Percentiles rank a stretch among this genome's conserved stretches.
These are phyloP conservation scores for Protomyces inundatus DNA, from an alignment of 1,139 yeast species.

Conservation along the genomic window DNA sequence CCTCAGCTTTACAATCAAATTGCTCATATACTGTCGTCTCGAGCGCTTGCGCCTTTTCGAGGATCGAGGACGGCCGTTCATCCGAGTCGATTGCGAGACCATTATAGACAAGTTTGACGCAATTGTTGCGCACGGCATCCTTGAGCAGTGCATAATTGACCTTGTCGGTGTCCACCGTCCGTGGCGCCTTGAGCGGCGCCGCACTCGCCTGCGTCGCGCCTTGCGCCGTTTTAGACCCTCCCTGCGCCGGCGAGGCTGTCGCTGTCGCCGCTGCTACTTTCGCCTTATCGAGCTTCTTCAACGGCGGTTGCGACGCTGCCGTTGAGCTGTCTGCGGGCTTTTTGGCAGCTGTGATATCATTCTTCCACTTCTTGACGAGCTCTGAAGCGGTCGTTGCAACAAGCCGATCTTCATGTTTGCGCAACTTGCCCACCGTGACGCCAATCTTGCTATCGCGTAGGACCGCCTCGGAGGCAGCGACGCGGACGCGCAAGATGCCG, in stretches of 20 bases:
- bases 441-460: constrained; percentile 92
- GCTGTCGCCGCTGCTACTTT: constrained; percentile 27
- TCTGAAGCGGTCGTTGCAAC: constrained; percentile 68
- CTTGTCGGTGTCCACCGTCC: constrained; percentile 28
- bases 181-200: constrained; percentile 26
- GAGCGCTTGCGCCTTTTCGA: constrained; percentile 62
- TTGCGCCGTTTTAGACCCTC: not conserved
- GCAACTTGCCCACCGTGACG: constrained; percentile 84
- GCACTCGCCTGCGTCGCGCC: constrained; percentile 3
- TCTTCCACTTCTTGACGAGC: constrained; percentile 86
- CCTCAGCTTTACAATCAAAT: constrained; percentile 47
- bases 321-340: constrained; percentile 34
- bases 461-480: constrained; percentile 76
- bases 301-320: constrained; percentile 31
- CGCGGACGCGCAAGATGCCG: constrained; percentile 61
- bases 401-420: constrained; percentile 61
- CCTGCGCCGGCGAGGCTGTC: constrained; percentile 6
- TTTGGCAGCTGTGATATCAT: constrained; percentile 75
- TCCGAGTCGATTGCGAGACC: constrained; percentile 80
- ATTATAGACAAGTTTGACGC: constrained; percentile 76
- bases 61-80: constrained; percentile 51
- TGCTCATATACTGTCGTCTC: constrained; percentile 61
- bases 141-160: constrained; percentile 63
- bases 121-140: constrained; percentile 75
- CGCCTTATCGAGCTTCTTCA: constrained; percentile 38